Conservation (phyloP, 495 filamentous ascomycete genomes). For the Talaromyces adpressus region DNA sequence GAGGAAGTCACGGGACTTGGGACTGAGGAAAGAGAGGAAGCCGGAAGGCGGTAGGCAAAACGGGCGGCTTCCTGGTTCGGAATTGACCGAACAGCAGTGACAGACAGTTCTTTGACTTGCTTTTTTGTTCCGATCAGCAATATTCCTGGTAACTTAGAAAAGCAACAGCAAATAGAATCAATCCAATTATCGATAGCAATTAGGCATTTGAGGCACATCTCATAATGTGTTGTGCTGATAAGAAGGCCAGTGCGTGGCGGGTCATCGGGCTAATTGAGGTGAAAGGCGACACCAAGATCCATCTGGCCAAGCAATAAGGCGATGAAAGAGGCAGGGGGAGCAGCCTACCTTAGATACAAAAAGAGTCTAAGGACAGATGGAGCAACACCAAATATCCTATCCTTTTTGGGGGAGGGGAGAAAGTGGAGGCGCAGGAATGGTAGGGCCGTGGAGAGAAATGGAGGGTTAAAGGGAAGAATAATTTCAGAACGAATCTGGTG, state of each 20-base stretch:
- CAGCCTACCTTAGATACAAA: conserved; percentile 2
- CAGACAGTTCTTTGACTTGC: conserved; percentile 10
- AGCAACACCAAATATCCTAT: conserved; percentile 1
- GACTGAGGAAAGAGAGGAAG: conserved; percentile 6
- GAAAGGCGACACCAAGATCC: not conserved
- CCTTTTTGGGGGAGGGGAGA: conserved; percentile 6
- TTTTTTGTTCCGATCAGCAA: conserved; percentile 3
- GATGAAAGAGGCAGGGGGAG: conserved; percentile 1
- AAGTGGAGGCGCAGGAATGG: conserved; percentile 15
- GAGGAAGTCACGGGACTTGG: conserved; percentile 32
- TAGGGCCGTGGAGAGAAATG: not conserved
- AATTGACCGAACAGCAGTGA: not conserved
- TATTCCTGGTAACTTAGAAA: not conserved
- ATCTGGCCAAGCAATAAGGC: not conserved
- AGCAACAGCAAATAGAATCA: not conserved
- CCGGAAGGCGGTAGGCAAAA: not conserved
- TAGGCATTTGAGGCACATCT: not conserved
- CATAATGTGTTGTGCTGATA: not conserved
- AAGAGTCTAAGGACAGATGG: not conserved
- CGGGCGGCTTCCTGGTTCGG: not conserved
- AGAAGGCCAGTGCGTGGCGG: conserved; percentile 6
- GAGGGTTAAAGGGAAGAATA: not conserved
- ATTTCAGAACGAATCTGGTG: not conserved
- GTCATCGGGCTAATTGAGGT: not conserved
- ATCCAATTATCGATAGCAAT: not conserved